Evolutionary conservation across 257 asterid species (phyloP).

Genomic region (Ligustrum vulgare): DNA sequence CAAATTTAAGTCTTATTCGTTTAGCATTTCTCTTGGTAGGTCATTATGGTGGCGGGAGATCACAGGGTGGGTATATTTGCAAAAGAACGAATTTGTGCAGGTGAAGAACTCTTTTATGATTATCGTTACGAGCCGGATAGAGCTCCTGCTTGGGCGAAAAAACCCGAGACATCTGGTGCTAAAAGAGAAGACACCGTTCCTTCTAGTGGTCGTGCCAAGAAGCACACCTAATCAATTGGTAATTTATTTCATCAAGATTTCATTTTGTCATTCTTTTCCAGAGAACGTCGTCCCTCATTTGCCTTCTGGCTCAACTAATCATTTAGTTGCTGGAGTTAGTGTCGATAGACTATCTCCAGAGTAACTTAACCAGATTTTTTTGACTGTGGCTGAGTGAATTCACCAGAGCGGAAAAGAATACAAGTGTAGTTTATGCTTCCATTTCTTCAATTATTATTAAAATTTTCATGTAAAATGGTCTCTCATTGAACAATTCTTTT

Average conservation of each 20-base stretch:
- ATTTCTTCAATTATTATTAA: background rate
- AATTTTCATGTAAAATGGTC: background rate
- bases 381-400: background rate
- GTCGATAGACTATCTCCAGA: background rate
- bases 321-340: slow-evolving; percentile 1
- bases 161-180: slow-evolving; percentile 74
- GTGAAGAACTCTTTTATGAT: slow-evolving; percentile 89
- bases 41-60: slow-evolving; percentile 88
- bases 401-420: background rate
- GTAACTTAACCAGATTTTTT: slow-evolving; percentile 2
- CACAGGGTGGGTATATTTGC: slow-evolving; percentile 92
- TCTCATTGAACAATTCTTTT: background rate
- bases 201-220: slow-evolving; percentile 40
- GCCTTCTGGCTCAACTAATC: background rate
- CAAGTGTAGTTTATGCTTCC: background rate
- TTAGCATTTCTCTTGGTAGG: slow-evolving; percentile 49
- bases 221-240: slow-evolving; percentile 29
- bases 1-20: slow-evolving; percentile 7
- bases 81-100: slow-evolving; percentile 72
- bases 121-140: slow-evolving; percentile 80
- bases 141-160: slow-evolving; percentile 92
- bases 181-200: slow-evolving; percentile 38
- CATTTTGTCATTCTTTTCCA: background rate
- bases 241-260: slow-evolving; percentile 10
- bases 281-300: background rate